A percentile compares a stretch with the other conserved stretches of the same genome.
phyloP scores from a whole-genome alignment of 164 flowering plant genomes.

The Taxillus chinensis region DNA sequence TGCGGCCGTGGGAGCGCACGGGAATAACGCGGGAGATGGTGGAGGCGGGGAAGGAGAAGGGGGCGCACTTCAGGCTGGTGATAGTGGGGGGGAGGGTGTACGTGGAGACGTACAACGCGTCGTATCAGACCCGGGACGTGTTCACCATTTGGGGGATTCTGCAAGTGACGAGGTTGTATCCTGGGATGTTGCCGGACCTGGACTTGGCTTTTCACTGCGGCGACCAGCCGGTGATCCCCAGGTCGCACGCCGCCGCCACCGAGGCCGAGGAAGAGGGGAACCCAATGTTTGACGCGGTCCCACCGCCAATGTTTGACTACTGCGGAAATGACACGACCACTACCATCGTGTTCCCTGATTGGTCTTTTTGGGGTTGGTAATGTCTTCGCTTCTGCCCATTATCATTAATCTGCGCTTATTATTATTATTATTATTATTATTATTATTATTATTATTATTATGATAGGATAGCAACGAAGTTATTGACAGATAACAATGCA shows the following conservation, averaged over 20 bases:
- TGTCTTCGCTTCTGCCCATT: no score
- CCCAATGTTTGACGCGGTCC: not conserved
- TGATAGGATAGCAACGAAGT: no score
- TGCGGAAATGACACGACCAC: conserved; percentile 6
- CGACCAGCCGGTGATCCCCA: conserved; percentile 5
- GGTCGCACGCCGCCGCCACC: not conserved
- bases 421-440: no score
- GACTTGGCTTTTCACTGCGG: conserved; percentile 13
- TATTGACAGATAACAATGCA: no score
- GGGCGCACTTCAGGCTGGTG: conserved; percentile 11
- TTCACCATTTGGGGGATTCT: conserved; percentile 14
- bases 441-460: no score
- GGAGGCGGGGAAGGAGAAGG: not conserved
- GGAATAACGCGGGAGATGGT: conserved; percentile 14
- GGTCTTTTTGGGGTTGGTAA: conserved; percentile 23
- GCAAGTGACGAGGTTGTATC: conserved; percentile 15
- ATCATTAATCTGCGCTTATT: no score
- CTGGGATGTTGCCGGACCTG: conserved; percentile 13
- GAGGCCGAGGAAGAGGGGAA: no score
- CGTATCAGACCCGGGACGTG: conserved; percentile 12
- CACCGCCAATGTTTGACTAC: conserved; percentile 14
- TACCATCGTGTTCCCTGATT: conserved; percentile 14
- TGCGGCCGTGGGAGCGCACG: conserved; percentile 1
- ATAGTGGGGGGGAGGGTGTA: conserved; percentile 10
- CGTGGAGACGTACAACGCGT: conserved; percentile 4